Evolutionary conservation across 176 grass and related monocot genomes (phyloP).

Genomic region (Rhynchospora breviuscula): DNA sequence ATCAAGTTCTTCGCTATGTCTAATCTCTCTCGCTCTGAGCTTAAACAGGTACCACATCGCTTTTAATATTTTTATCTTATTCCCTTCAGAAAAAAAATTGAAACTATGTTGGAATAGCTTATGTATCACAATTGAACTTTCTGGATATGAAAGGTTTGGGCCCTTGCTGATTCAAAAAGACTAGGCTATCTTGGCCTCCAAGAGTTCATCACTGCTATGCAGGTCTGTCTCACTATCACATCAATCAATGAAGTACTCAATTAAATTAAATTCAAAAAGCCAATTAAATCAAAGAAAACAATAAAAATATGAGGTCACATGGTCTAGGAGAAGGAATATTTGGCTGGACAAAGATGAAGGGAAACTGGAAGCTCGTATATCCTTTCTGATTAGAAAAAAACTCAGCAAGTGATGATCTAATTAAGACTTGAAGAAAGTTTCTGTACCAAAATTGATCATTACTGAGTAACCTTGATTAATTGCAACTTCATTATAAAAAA

Average conservation of each 20-base stretch:
- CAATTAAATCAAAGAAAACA: neutral
- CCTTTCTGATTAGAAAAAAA: neutral
- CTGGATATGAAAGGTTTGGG: conserved; percentile 41
- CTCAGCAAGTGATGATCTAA: neutral
- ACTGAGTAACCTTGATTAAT: neutral
- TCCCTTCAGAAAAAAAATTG: neutral
- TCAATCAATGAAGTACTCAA: neutral
- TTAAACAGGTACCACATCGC: conserved; percentile 52
- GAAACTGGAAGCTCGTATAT: neutral
- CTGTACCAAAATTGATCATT: neutral
- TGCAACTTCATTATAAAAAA: no score
- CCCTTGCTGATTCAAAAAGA: conserved; percentile 68
- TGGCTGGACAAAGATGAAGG: neutral
- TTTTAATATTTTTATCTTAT: neutral
- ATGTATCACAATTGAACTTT: neutral
- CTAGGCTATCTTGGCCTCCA: conserved; percentile 71
- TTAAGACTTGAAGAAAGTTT: neutral
- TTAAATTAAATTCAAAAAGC: neutral
- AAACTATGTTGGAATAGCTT: neutral
- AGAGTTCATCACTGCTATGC: conserved; percentile 64
- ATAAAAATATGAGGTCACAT: neutral
- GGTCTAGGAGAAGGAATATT: neutral
- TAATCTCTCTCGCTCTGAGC: conserved; percentile 63
- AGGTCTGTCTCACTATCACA: conserved; percentile 28
- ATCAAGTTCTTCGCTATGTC: conserved; percentile 93